Percentiles rank a stretch among this genome's conserved stretches.
Conservation (phyloP, 257 asterid species). For the Ilex asprella region DNA sequence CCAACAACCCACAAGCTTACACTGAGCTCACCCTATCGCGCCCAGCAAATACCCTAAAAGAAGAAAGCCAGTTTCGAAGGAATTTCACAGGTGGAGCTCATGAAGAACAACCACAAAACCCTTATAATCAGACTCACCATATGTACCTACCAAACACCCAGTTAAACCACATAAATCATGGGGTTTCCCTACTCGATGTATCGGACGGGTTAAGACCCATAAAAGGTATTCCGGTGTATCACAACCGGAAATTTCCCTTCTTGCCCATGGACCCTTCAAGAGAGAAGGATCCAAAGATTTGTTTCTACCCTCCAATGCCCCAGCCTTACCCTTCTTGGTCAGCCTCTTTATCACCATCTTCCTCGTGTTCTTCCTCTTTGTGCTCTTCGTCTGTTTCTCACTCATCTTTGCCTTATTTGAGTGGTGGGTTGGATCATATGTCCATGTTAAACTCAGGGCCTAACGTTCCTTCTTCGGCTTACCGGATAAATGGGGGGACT, state of each 20-base stretch:
- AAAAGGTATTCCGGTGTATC: constrained; percentile 68
- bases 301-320: constrained; percentile 40
- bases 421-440: constrained; percentile 29
- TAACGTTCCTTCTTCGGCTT: constrained; percentile 19
- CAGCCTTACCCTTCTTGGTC: constrained; percentile 11
- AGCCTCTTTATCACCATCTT: too few relatives aligned
- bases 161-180: constrained; percentile 36
- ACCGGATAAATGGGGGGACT: neutral
- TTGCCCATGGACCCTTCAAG: constrained; percentile 26
- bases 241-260: constrained; percentile 57
- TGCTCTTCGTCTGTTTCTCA: constrained; percentile 9
- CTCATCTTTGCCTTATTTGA: constrained; percentile 18
- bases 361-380: constrained; percentile 2
- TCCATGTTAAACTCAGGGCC: constrained; percentile 40
- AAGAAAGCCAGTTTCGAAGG: constrained; percentile 8
- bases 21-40: constrained; percentile 73
- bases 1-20: constrained; percentile 17
- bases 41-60: constrained; percentile 21
- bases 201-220: constrained; percentile 58
- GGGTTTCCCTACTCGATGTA: constrained; percentile 40
- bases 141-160: constrained; percentile 15
- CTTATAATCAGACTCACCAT: constrained; percentile 25
- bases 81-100: constrained; percentile 12
- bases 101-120: constrained; percentile 38
- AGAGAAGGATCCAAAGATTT: constrained; percentile 39